phyloP scores from a whole-genome alignment of 768 basidiomycete species.

The Kwoniella sp. region DNA sequence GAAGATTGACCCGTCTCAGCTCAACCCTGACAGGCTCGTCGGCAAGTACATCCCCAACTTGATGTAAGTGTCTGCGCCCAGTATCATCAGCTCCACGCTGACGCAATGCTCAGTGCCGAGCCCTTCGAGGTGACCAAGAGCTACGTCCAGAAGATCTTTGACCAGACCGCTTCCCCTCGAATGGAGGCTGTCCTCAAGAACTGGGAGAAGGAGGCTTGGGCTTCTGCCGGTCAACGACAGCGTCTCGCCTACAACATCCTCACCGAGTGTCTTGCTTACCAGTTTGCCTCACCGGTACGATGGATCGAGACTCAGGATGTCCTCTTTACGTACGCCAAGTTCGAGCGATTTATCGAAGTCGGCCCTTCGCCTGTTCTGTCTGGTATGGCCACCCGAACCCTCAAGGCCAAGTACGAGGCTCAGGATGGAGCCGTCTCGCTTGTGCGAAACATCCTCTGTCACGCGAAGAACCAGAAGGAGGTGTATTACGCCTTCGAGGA shows the following conservation, averaged over 20 bases:
- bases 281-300: conserved; percentile 83
- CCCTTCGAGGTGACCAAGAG: conserved; percentile 54
- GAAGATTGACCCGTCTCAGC: conserved; percentile 86
- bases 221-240: conserved; percentile 71
- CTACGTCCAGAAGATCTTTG: conserved; percentile 92
- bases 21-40: conserved; percentile 90
- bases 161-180: conserved; percentile 90
- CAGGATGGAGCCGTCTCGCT: conserved; percentile 78
- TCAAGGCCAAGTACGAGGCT: conserved; percentile 72
- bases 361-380: conserved; percentile 88
- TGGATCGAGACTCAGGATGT: conserved; percentile 99
- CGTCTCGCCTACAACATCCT: conserved; percentile 92
- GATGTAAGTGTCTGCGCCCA: conserved; percentile 51
- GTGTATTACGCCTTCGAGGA: conserved; percentile 98
- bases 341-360: conserved; percentile 91
- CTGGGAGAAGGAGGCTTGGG: conserved; percentile 93
- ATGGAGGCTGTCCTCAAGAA: conserved; percentile 89
- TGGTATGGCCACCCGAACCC: conserved; percentile 42
- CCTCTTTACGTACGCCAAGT: conserved; percentile 76
- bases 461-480: conserved; percentile 91
- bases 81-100: background rate
- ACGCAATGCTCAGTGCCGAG: conserved; percentile 50
- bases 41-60: conserved; percentile 97
- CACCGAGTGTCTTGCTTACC: conserved; percentile 94
- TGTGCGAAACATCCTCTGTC: conserved; percentile 77